Evolutionary conservation across 2,329 filamentous ascomycete species (phyloP).

Genomic region (Aureobasidium sp.): DNA sequence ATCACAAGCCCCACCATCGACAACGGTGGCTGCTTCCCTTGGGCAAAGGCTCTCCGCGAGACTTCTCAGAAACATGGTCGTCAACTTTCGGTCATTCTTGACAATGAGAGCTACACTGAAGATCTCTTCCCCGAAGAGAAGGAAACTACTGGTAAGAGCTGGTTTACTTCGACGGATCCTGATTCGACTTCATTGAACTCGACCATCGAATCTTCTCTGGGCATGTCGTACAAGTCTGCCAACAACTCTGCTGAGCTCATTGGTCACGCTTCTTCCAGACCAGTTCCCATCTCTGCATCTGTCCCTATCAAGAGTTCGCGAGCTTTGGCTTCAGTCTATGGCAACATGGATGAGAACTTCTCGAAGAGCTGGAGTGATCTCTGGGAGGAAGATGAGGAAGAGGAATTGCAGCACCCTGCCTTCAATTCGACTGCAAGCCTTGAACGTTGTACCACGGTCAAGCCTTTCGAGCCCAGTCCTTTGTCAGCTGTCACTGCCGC

Average conservation of each 20-base stretch:
- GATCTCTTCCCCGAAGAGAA: conserved; percentile 79
- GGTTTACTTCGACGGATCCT: conserved; percentile 64
- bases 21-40: conserved; percentile 75
- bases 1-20: conserved; percentile 81
- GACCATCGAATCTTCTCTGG: conserved; percentile 74
- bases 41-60: conserved; percentile 82
- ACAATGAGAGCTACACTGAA: conserved; percentile 67
- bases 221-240: conserved; percentile 71
- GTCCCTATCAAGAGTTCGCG: conserved; percentile 55
- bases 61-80: conserved; percentile 61
- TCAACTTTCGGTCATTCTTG: conserved; percentile 79
- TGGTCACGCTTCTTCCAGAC: conserved; percentile 50
- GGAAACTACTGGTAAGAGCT: conserved; percentile 53
- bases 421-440: conserved; percentile 33
- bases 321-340: conserved; percentile 75
- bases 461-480: conserved; percentile 53
- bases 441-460: conserved; percentile 33
- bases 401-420: conserved; percentile 51
- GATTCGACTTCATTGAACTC: conserved; percentile 79
- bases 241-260: conserved; percentile 48
- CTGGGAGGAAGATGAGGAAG: conserved; percentile 87
- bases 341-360: conserved; percentile 66
- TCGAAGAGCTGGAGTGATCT: conserved; percentile 99
- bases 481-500: conserved; percentile 18
- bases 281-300: conserved; percentile 65